Evolutionary conservation across 495 filamentous ascomycete species (phyloP).

Genomic region (Aspergillus mulundensis): DNA sequence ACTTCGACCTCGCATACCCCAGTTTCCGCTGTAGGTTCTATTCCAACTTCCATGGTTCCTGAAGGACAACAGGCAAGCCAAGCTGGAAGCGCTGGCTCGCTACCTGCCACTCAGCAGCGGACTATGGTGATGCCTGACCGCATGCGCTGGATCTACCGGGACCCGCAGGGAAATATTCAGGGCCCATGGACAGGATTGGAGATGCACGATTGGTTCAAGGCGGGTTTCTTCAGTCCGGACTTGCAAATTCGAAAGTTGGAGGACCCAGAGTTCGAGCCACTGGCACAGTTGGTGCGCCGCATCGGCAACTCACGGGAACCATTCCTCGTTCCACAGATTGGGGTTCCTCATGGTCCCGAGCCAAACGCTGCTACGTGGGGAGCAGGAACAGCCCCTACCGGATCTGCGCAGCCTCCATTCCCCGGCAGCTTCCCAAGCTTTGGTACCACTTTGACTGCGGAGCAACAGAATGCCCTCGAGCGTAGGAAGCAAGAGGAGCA

Average conservation of each 20-base stretch:
- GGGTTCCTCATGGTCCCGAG: conserved; percentile 79
- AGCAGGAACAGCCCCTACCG: conserved; percentile 38
- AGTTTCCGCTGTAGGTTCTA: conserved; percentile 41
- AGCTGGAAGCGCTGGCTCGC: conserved; percentile 43
- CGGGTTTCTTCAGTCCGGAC: conserved; percentile 92
- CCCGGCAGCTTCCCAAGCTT: conserved; percentile 93
- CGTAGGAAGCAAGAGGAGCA: conserved; percentile 97
- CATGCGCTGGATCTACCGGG: conserved; percentile 97
- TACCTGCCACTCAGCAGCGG: conserved; percentile 68
- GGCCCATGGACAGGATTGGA: conserved; percentile 94
- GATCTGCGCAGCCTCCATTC: conserved; percentile 87
- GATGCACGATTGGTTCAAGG: conserved; percentile 99
- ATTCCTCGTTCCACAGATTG: conserved; percentile 95
- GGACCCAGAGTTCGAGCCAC: conserved; percentile 87
- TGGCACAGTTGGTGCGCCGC: conserved; percentile 91
- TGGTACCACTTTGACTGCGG: conserved; percentile 93
- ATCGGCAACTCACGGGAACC: conserved; percentile 97
- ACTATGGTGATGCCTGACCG: conserved; percentile 99
- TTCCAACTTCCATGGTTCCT: conserved; percentile 31
- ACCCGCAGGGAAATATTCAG: conserved; percentile 86
- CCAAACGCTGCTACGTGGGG: conserved; percentile 35
- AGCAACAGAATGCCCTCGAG: conserved; percentile 96
- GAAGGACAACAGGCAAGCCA: conserved; percentile 28
- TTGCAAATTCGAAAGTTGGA: conserved; percentile 91
- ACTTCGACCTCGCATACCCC: conserved; percentile 40